Evolutionary conservation across 2,329 filamentous ascomycete species (phyloP).

Genomic region (Bertia moriformis): DNA sequence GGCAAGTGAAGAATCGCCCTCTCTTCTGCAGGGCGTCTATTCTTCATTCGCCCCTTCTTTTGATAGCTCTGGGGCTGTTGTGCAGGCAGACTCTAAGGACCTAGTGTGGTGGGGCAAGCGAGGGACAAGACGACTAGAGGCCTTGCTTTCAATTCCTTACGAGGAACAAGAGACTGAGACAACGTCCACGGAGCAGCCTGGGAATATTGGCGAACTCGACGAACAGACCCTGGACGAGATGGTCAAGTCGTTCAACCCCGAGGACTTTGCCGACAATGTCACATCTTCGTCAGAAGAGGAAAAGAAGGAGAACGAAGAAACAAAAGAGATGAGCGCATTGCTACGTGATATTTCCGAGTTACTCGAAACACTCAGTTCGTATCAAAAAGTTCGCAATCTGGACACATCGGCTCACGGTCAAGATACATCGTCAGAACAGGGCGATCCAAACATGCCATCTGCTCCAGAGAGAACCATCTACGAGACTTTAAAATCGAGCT

Average conservation of each 20-base stretch:
- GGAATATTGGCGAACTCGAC: constrained; percentile 14
- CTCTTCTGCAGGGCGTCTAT: constrained; percentile 24
- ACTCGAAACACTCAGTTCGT: background rate
- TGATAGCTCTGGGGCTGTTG: constrained; percentile 24
- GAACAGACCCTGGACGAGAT: constrained; percentile 22
- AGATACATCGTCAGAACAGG: constrained; percentile 52
- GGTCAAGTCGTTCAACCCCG: constrained; percentile 21
- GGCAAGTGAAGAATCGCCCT: constrained; percentile 15
- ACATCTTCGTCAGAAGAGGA: constrained; percentile 4
- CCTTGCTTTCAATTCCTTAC: constrained; percentile 14
- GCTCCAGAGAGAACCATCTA: constrained; percentile 31
- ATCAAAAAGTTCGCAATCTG: background rate
- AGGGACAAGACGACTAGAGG: constrained; percentile 19
- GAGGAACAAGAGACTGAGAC: constrained; percentile 10
- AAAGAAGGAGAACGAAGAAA: background rate
- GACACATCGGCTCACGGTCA: constrained; percentile 8
- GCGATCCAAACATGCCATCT: constrained; percentile 20
- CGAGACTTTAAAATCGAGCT: constrained; percentile 59
- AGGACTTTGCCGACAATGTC: constrained; percentile 12
- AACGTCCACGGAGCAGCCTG: constrained; percentile 3
- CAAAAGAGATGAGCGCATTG: background rate
- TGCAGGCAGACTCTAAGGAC: constrained; percentile 23
- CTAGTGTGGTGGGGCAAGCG: constrained; percentile 27
- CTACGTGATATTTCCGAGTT: background rate
- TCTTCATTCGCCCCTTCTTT: constrained; percentile 30